Percentiles rank a stretch among this genome's conserved stretches.
These are phyloP conservation scores for Leccinum variicolor DNA, from an alignment of 768 basidiomycete genomes.

Conservation along the genomic window DNA sequence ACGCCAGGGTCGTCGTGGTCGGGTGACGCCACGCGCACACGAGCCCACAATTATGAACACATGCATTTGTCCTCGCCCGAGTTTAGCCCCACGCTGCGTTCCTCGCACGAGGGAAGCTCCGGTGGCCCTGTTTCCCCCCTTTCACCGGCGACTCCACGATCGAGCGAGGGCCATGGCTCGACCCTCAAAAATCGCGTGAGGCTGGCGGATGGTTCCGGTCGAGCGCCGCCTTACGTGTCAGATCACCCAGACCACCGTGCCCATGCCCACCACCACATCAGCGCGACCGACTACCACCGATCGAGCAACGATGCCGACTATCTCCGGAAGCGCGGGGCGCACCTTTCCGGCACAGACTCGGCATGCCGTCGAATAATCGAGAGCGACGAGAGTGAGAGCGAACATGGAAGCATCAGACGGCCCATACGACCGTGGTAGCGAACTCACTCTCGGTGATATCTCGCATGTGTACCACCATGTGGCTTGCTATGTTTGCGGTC, in stretches of 20 bases:
- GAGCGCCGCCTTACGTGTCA: slow-evolving; percentile 1
- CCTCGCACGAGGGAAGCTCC: slow-evolving; percentile 43
- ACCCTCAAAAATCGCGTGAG: slow-evolving; percentile 15
- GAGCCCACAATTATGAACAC: slow-evolving; percentile 15
- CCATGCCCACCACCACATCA: slow-evolving; percentile 5
- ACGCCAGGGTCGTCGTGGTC: slow-evolving; percentile 28
- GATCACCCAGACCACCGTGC: slow-evolving; percentile 16
- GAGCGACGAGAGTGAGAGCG: slow-evolving; percentile 38
- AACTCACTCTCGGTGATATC: neutral
- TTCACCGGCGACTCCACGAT: slow-evolving; percentile 50
- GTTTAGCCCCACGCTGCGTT: slow-evolving; percentile 28
- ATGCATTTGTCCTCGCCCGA: slow-evolving; percentile 13
- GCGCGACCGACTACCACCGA: slow-evolving; percentile 12
- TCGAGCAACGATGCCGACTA: neutral
- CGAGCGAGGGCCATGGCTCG: slow-evolving; percentile 25
- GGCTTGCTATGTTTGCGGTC: neutral
- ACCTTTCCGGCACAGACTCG: slow-evolving; percentile 25
- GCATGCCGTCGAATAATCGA: slow-evolving; percentile 25
- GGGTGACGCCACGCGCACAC: slow-evolving; percentile 14
- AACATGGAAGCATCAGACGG: slow-evolving; percentile 27
- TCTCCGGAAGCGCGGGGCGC: slow-evolving; percentile 9
- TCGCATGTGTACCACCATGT: neutral
- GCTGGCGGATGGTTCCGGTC: slow-evolving; percentile 10
- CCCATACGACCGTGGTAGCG: slow-evolving; percentile 48
- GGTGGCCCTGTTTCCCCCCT: slow-evolving; percentile 51